Base-by-base conservation (phyloP, 306 rosid species). In the Purshia tridentata region DNA sequence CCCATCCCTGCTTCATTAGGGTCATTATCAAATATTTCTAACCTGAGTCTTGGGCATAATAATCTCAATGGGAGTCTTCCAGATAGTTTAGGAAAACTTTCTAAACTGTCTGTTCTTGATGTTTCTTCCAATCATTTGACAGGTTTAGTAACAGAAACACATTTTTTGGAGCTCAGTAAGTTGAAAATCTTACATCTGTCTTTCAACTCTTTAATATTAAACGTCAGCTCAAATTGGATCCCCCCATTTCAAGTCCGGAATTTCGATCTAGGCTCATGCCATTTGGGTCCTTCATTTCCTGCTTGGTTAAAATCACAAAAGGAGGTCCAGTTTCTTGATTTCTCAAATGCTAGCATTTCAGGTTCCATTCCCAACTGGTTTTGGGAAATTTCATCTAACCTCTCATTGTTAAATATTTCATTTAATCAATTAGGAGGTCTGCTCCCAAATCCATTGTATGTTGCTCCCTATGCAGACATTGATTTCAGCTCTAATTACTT, bases 221-320 rank as follows among this genome's bases (percentile, higher is more conserved):
- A 72, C 22, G 48, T 82, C 54, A 78, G 73, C 50, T 74, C 79
- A 8, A 56, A 76, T 60, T 78, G 91, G 91, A 11, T 57, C 8
- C 84, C 86, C 14, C 82, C 81, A n/a, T 84, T 84, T 45, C 86
- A 73, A 70, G 48, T 72, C 10, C 0, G 2, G 11, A 0, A 14
- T 50, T 72, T 84, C 13, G 11, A 6, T 3, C 65, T 84, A 78
- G 78, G 81, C 53, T 84, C 84, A 20, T 84, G 89, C 51, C 22
- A 41, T 78, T 64, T 84, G 59, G 86, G 87, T 20, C 78, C 81
- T 51, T 73, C 67, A 14, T 82, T 87, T 76, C 91, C 91, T 20
- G 4, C 53, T 18, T 84, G 89, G 91, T 67, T 82, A 9, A 74
- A 65, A 71, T 77, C 81, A 63, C 86, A 80, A 59, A 76, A 63